Evolutionary conservation across 2,329 filamentous ascomycete species (phyloP).

Genomic region (Diaporthe longicolla): DNA sequence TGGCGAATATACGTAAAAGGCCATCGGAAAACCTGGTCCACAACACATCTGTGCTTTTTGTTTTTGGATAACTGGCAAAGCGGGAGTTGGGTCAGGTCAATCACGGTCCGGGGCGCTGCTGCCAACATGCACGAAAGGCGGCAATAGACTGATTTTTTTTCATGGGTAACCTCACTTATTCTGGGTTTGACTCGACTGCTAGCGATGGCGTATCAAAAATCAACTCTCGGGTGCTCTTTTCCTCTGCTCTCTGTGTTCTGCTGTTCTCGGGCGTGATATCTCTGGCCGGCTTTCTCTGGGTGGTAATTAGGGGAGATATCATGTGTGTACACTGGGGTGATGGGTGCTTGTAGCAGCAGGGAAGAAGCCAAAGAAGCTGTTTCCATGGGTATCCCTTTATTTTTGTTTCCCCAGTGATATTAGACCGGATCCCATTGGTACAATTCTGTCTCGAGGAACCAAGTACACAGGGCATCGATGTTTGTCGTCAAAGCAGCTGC

Average conservation of each 20-base stretch:
- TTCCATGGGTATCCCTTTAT: neutral
- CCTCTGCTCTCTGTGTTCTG: neutral
- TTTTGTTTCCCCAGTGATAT: neutral
- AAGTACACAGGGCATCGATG: neutral
- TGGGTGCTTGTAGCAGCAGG: neutral
- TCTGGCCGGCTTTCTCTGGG: constrained; percentile 3
- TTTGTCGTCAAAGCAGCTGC: neutral
- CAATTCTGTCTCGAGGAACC: neutral
- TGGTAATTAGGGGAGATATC: constrained; percentile 24
- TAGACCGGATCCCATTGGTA: too few species aligned
- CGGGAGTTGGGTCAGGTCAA: constrained; percentile 28
- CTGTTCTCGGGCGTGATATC: neutral
- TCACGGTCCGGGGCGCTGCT: constrained; percentile 19
- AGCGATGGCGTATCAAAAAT: constrained; percentile 42
- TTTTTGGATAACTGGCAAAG: constrained; percentile 8
- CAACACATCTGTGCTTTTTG: neutral
- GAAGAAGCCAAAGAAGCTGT: constrained; percentile 1
- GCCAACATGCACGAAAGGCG: constrained; percentile 37
- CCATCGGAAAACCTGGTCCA: neutral
- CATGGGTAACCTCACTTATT: constrained; percentile 8
- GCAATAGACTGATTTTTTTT: constrained; percentile 40
- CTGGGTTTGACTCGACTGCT: constrained; percentile 23
- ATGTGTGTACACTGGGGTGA: constrained; percentile 12
- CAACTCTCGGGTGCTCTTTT: neutral
- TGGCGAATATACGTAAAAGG: constrained; percentile 19